Percentiles rank a stretch among this genome's conserved stretches.
Evolutionary conservation across 768 basidiomycete species (phyloP).

Genomic region (Amyloporia xantha): DNA sequence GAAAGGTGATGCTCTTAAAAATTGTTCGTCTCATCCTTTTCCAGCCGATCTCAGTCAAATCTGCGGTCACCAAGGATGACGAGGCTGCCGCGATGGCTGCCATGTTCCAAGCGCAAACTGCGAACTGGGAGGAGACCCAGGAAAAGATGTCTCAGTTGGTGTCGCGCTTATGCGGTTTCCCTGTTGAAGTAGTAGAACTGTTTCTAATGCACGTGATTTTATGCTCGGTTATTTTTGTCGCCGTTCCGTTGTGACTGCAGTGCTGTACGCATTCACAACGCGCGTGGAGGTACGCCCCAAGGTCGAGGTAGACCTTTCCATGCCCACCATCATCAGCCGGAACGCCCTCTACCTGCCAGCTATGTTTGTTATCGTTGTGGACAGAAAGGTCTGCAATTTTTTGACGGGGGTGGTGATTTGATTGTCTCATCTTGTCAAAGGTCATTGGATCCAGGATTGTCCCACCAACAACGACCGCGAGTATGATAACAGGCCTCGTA

Average conservation of each 20-base stretch:
- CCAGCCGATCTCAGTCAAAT: conserved; percentile 26
- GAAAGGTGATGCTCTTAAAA: too few relatives aligned
- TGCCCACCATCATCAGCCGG: conserved; percentile 48
- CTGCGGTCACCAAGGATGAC: conserved; percentile 47
- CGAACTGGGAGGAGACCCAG: conserved; percentile 98
- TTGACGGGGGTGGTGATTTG: neutral
- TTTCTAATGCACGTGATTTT: conserved; percentile 66
- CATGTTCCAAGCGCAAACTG: conserved; percentile 91
- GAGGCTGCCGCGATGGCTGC: conserved; percentile 97
- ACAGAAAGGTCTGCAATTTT: conserved; percentile 70
- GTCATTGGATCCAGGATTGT: conserved; percentile 99
- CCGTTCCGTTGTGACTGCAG: conserved; percentile 32
- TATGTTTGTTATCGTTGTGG: conserved; percentile 99
- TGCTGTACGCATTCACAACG: conserved; percentile 61
- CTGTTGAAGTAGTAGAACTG: conserved; percentile 58
- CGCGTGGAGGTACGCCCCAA: conserved; percentile 57
- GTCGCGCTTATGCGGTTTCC: conserved; percentile 48
- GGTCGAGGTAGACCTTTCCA: conserved; percentile 51
- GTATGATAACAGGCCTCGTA: conserved; percentile 88
- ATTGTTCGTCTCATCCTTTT: conserved; percentile 13
- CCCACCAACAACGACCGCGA: conserved; percentile 96
- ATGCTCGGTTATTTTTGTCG: conserved; percentile 28
- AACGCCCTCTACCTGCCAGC: conserved; percentile 82
- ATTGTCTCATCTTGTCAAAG: conserved; percentile 34
- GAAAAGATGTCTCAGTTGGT: conserved; percentile 99